These are phyloP conservation scores for Phytopythium ostracodes DNA, from an alignment of 352 stramenopile genomes.

Conservation along the genomic window DNA sequence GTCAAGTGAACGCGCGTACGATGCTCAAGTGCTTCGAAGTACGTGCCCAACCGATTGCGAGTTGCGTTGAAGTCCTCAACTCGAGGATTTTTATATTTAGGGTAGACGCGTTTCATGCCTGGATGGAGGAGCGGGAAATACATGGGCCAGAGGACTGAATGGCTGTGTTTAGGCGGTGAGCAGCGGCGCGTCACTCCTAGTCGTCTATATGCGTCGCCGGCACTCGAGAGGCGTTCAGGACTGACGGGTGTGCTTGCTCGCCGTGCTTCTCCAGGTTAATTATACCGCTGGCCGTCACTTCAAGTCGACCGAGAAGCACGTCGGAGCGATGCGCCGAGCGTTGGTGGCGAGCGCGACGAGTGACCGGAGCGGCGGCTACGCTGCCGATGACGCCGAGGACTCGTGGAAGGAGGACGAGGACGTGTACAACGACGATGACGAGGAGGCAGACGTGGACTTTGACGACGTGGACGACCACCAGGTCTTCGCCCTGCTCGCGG, in stretches of 20 bases:
- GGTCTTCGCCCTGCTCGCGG: constrained; percentile 49
- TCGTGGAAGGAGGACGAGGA: not conserved
- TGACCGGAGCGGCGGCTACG: not conserved
- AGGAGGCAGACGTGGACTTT: constrained; percentile 44
- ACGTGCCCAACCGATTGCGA: not conserved
- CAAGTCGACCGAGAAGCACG: not conserved
- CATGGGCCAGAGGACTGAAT: not conserved
- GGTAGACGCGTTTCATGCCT: not conserved
- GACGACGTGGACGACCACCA: constrained; percentile 57
- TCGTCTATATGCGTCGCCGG: no score
- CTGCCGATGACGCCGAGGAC: not conserved
- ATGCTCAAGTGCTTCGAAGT: no score
- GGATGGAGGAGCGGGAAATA: not conserved
- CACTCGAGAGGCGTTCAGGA: no score
- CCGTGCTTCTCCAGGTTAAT: not conserved
- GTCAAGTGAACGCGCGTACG: constrained; percentile 6
- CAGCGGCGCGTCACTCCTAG: no score
- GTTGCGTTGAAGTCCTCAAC: not conserved
- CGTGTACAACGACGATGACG: not conserved
- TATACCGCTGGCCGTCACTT: not conserved
- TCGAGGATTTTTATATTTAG: constrained; percentile 1
- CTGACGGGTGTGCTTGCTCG: no score
- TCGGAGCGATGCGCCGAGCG: constrained; percentile 14
- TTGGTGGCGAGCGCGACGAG: constrained; percentile 17
- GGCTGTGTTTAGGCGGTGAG: no score